Base-by-base conservation (phyloP, 169 alveolate species). In the Plasmodium malariae region DNA sequence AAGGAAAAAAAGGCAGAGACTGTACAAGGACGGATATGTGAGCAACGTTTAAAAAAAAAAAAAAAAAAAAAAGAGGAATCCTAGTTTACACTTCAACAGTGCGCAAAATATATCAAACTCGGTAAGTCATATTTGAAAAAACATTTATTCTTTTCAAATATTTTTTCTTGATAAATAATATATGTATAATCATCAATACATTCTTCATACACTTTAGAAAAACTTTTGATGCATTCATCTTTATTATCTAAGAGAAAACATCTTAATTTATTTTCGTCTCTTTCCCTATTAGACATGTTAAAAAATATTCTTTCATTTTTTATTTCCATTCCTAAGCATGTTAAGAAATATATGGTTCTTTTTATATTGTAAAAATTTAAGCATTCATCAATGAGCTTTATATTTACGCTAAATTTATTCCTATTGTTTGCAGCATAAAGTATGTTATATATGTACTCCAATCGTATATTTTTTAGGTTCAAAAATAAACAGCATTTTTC, bases 381-480 rank as follows among this genome's bases (percentile, higher is more conserved):
- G 19, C 80, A 78, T 57, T 78, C 49, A 40, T 78, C 89, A 34
- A 78, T 63, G 24, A 63, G 24, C 12, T 68, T 65, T 40, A 78
- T 24, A 32, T 24, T 78, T 6, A 78, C 0, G 17, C 71, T n/a
- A 34, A 32, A 78, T 9, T 45, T 63, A 69, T 78, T 78, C n/a
- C 89, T 30, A n/a, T 78, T 78, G 32, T 78, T 78, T 14, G 80
- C 89, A 48, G 89, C 43, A 21, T 63, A 48, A 28, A 78, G 24
- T 7, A 78, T 34, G 24, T 80, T 65, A 40, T 78, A 54, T 21
- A 78, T 26, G 54, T 65, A 78, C 1, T 78, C 80, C 9, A 78
- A 12, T 14, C 89, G 28, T 32, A 78, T 78, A 9, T 54, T 19
- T 49, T 78, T 78, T 19, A 78, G 2, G 48, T 78, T 43, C 11